phyloP scores from a whole-genome alignment of 257 asterid genomes.

The Mentha longifolia region DNA sequence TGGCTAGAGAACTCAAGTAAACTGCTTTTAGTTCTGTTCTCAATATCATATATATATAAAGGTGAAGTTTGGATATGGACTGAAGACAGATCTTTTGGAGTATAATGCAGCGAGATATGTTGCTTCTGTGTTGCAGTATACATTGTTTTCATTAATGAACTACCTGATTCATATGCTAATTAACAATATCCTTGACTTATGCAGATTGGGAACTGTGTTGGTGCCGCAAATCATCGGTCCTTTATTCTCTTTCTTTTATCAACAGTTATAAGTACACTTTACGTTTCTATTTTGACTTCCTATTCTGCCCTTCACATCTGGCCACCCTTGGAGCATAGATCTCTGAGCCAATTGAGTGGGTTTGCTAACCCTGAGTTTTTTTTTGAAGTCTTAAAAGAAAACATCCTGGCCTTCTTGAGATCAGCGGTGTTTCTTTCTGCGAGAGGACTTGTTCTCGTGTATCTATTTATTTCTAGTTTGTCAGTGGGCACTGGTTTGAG shows the following conservation, averaged over 20 bases:
- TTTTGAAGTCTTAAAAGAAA: constrained; percentile 50
- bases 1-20: constrained; percentile 6
- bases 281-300: constrained; percentile 57
- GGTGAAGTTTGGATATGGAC: constrained; percentile 15
- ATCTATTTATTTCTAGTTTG: constrained; percentile 74
- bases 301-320: constrained; percentile 57
- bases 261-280: constrained; percentile 62
- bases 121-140: constrained; percentile 9
- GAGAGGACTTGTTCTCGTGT: constrained; percentile 77
- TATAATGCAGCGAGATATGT: neutral
- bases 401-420: constrained; percentile 54
- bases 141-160: neutral
- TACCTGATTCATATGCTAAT: constrained; percentile 19
- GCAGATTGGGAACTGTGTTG: constrained; percentile 98
- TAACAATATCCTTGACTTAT: constrained; percentile 28
- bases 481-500: constrained; percentile 76
- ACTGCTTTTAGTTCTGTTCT: constrained; percentile 12
- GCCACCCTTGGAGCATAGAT: constrained; percentile 51
- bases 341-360: constrained; percentile 33
- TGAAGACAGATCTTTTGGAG: constrained; percentile 3
- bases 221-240: constrained; percentile 76
- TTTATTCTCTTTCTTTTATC: constrained; percentile 83
- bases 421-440: constrained; percentile 65
- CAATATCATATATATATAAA: neutral
- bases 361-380: constrained; percentile 35